A percentile compares a stretch with the other conserved stretches of the same genome.
Evolutionary conservation across 2,329 filamentous ascomycete genomes (phyloP).

Genomic region (Penicillium sp.): DNA sequence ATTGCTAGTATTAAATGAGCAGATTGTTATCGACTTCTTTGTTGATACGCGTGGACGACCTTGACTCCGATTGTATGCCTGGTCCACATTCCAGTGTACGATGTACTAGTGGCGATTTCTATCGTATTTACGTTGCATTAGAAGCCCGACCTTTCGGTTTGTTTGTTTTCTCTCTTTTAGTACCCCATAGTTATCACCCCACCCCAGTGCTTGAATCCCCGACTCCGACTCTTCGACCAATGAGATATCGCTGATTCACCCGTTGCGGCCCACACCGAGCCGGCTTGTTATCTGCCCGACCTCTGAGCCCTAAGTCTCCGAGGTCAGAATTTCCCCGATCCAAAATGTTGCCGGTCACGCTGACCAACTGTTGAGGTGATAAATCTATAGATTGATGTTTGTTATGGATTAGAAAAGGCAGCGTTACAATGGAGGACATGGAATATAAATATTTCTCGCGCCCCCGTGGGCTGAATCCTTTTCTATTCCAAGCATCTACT

Average conservation of each 20-base stretch:
- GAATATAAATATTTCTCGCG: background rate
- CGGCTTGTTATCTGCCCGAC: background rate
- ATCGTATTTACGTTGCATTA: background rate
- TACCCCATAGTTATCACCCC: background rate
- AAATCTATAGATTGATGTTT: background rate
- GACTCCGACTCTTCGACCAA: background rate
- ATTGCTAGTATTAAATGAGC: no score
- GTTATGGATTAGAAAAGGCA: background rate
- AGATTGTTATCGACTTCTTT: background rate
- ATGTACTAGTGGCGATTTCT: background rate
- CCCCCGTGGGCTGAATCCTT: background rate
- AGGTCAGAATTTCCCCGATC: background rate
- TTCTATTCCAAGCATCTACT: background rate
- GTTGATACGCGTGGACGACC: background rate
- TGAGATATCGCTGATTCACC: background rate
- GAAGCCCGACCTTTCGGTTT: background rate
- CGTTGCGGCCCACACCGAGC: background rate
- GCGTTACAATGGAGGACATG: background rate
- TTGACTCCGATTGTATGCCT: background rate
- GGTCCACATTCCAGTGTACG: background rate
- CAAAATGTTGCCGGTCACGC: background rate
- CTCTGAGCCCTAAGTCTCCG: background rate
- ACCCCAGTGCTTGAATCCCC: background rate
- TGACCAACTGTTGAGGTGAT: background rate
- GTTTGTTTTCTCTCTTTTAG: background rate